phyloP scores from a whole-genome alignment of 805 yeast species.

The Yamadazyma philogaea region DNA sequence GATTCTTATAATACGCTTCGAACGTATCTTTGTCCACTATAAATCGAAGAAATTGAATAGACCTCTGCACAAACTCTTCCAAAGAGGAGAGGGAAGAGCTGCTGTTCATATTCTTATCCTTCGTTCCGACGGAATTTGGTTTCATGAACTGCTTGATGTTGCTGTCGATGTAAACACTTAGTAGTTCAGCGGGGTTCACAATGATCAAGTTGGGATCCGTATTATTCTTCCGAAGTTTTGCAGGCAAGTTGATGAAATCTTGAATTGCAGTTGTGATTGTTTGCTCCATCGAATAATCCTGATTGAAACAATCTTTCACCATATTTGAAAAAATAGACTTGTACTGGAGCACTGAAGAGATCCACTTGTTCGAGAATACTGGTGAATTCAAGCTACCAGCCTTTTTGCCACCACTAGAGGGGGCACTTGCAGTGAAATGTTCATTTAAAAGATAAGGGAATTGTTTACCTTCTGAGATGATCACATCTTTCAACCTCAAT shows the following conservation, averaged over 20 bases:
- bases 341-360: constrained; percentile 51
- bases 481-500: constrained; percentile 43
- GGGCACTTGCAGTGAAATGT: background rate
- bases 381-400: constrained; percentile 29
- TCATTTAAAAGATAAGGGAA: constrained; percentile 23
- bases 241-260: constrained; percentile 51
- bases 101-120: constrained; percentile 9
- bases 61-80: constrained; percentile 46
- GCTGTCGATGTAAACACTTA: constrained; percentile 40
- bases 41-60: constrained; percentile 62
- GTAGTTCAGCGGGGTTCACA: constrained; percentile 37
- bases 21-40: constrained; percentile 82
- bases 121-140: constrained; percentile 14
- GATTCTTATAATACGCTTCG: constrained; percentile 80
- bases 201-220: constrained; percentile 14
- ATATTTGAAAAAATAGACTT: constrained; percentile 51
- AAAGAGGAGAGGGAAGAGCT: constrained; percentile 17
- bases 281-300: constrained; percentile 48
- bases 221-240: constrained; percentile 29
- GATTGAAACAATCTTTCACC: constrained; percentile 45
- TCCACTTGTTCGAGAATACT: constrained; percentile 65
- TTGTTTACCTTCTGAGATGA: constrained; percentile 43
- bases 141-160: constrained; percentile 35
- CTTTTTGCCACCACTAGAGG: constrained; percentile 1
- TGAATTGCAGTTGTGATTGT: constrained; percentile 60